Conservation (phyloP, 2,329 filamentous ascomycete genomes). For the Truncatella angustata region DNA sequence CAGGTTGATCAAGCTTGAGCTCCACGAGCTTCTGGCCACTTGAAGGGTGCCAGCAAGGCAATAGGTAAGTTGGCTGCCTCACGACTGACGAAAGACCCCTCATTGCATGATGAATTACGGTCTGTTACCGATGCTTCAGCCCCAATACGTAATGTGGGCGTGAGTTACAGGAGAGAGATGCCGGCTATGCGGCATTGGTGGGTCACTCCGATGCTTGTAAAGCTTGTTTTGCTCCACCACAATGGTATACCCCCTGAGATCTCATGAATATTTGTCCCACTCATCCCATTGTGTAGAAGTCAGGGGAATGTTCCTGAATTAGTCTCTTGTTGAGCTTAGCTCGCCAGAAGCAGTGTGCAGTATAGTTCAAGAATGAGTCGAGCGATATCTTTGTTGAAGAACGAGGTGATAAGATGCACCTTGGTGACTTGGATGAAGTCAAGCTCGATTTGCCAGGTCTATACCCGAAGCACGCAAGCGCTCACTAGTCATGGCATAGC, state of each 20-base stretch:
- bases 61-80: conserved; percentile 5
- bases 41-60: background rate
- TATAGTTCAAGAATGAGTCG: too few relatives aligned
- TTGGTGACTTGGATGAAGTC: too few relatives aligned
- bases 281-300: too few relatives aligned
- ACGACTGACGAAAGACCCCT: too few relatives aligned
- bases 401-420: too few relatives aligned
- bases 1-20: background rate
- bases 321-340: too few relatives aligned
- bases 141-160: conserved; percentile 3
- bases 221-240: conserved; percentile 6
- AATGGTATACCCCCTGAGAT: too few relatives aligned
- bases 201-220: background rate
- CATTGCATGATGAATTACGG: background rate
- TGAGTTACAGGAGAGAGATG: background rate
- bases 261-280: too few relatives aligned
- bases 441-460: background rate
- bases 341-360: too few relatives aligned
- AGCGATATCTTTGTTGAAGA: too few relatives aligned
- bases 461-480: background rate
- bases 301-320: too few relatives aligned
- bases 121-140: background rate
- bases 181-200: conserved; percentile 7
- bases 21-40: background rate
- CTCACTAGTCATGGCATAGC: background rate